Conservation (phyloP, 139 green algal species). For the Chlamydomonas eustigma region DNA sequence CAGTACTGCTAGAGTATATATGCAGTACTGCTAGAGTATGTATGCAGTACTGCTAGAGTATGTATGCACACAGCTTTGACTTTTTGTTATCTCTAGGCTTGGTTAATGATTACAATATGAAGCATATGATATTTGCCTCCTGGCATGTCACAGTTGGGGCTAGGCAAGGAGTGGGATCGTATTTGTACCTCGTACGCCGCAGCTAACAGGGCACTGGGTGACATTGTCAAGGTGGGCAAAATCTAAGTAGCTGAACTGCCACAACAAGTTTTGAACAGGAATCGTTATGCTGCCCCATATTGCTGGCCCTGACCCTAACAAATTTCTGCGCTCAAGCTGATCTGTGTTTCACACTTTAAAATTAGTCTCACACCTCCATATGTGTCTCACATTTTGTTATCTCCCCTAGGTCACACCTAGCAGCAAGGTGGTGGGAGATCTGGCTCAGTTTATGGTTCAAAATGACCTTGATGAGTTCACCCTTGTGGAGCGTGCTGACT, state of each 20-base stretch:
- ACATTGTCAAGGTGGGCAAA: slow-evolving; percentile 84
- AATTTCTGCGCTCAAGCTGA: neutral
- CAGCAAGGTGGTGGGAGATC: slow-evolving; percentile 83
- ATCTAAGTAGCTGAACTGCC: too few species aligned
- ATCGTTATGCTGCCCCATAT: too few species aligned
- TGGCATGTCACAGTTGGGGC: slow-evolving; percentile 56
- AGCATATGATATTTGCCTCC: neutral
- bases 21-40: too few species aligned
- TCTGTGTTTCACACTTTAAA: neutral
- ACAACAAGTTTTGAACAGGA: too few species aligned
- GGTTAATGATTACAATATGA: too few species aligned
- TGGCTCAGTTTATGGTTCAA: slow-evolving; percentile 95
- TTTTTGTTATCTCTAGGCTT: too few species aligned
- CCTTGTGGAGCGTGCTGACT: slow-evolving; percentile 73
- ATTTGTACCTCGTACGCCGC: slow-evolving; percentile 81
- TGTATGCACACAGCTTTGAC: too few species aligned
- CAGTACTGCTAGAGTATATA: too few species aligned
- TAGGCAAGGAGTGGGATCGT: slow-evolving; percentile 48
- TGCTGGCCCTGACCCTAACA: too few species aligned
- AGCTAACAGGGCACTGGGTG: slow-evolving; percentile 82
- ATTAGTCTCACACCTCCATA: neutral
- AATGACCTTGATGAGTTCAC: slow-evolving; percentile 75
- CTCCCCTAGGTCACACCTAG: slow-evolving; percentile 63
- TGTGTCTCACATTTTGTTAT: too few species aligned
- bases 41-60: too few species aligned